Evolutionary conservation across 352 stramenopile species (phyloP), one percentile per base, ranked within the genome.

Genomic region (Pythium rhizo-oryzae): DNA sequence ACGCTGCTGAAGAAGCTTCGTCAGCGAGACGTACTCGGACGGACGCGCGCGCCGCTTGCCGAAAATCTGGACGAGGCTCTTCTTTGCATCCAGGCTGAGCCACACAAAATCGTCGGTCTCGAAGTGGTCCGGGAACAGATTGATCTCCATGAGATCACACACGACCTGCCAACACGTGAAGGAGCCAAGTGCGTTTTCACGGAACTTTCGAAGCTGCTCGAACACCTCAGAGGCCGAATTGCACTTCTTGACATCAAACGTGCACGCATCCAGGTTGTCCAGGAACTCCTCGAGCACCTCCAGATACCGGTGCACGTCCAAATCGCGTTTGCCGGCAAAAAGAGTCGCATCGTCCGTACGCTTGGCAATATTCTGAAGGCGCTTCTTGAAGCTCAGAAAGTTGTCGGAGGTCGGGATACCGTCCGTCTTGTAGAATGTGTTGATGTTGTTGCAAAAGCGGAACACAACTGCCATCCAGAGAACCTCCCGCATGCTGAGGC

Each of bases 101-200:
- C 85, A 94, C 55, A 94, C 84, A 46, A 89, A 94, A n/a, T 93
- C 81, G 33, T 90, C 81, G 39, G 72, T 71, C 25, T 77, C 63
- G 19, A 92, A 81, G 15, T 81, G 72, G 43, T 89, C 72, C 6
- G 69, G 43, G 61, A 94, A 70, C 66, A 93, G 77, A 54, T 91
- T 86, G 30, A 94, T 77, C 59, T 90, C 84, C 69, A 93, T 84
- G 41, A 94, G 61, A 64, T 94, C 86, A 23, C 82, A 90, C 60
- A 90, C 81, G 21, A 94, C 74, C 69, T 94, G 86, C 86, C 86
- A 94, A 65, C 86, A 91, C n/a, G 86, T 94, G 76, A 93, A 94
- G 15, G 86, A 92, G n/a, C 86, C 86, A 41, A 94, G 78, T 8
- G 74, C 82, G 44, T 94, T 92, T 63, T 82, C 61, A 56, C 84